Evolutionary conservation across 73 alveolate species (phyloP).

Genomic region (Breviolum minutum): DNA sequence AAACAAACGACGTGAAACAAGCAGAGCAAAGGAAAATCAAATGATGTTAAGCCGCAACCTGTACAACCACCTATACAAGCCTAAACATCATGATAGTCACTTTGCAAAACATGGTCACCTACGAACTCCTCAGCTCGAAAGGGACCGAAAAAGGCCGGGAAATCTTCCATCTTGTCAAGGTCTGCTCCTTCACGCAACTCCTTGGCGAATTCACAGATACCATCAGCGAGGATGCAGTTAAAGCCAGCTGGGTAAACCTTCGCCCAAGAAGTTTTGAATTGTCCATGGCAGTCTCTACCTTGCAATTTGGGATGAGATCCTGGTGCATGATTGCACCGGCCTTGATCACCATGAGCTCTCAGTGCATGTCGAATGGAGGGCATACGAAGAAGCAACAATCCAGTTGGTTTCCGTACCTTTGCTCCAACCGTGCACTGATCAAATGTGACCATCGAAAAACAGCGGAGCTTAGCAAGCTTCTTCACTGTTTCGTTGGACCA

Average conservation of each 20-base stretch:
- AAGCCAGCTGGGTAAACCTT: background rate
- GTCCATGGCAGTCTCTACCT: background rate
- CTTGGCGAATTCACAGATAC: background rate
- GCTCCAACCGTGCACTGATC: slow-evolving; percentile 4
- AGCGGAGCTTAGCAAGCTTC: background rate
- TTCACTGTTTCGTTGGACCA: background rate
- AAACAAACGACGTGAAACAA: no score
- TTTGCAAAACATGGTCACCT: no score
- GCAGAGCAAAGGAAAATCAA: no score
- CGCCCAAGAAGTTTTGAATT: background rate
- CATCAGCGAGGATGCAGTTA: background rate
- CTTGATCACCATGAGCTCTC: background rate
- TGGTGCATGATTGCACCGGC: background rate
- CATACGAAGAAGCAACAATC: background rate
- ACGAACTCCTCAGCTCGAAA: no score
- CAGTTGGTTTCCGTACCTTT: background rate
- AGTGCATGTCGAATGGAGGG: background rate
- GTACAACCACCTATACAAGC: no score
- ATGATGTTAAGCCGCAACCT: no score
- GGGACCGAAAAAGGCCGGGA: no score
- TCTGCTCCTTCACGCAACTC: background rate
- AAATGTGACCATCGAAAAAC: background rate
- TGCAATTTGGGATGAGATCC: background rate
- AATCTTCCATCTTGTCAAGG: no score
- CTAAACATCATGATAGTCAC: no score